Evolutionary conservation across 345 rosid genomes (phyloP).

Genomic region (Syzygium aromaticum): DNA sequence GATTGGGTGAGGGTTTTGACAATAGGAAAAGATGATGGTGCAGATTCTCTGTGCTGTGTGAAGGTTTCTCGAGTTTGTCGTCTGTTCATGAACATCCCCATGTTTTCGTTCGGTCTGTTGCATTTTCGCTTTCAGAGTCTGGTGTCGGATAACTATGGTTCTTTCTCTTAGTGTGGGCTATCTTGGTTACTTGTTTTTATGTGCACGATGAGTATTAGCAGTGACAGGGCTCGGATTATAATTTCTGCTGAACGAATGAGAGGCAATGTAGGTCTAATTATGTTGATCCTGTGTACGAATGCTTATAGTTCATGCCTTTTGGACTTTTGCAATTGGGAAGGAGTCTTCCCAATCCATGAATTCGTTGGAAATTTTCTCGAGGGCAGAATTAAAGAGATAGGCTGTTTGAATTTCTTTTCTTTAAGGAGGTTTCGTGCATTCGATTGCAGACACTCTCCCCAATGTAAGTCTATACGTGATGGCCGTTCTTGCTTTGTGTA

Average conservation of each 20-base stretch:
- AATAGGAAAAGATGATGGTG: not conserved
- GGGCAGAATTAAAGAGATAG: not conserved
- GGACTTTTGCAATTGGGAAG: not conserved
- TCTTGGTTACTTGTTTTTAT: not conserved
- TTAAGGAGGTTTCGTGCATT: not conserved
- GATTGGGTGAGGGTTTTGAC: not conserved
- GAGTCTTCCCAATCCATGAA: not conserved
- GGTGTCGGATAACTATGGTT: not conserved
- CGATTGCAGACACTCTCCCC: not conserved
- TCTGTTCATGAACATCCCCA: no score
- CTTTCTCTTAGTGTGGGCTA: not conserved
- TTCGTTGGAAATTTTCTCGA: not conserved
- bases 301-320: not conserved
- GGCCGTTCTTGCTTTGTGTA: not conserved
- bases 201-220: not conserved
- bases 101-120: not conserved
- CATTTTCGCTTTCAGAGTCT: not conserved
- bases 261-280: not conserved
- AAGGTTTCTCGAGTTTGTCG: not conserved
- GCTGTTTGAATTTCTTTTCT: not conserved
- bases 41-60: not conserved
- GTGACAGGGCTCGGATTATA: not conserved
- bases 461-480: not conserved
- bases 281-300: not conserved
- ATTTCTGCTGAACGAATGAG: not conserved